phyloP scores from a whole-genome alignment of 2,329 filamentous ascomycete genomes.

The Capronia coronata region DNA sequence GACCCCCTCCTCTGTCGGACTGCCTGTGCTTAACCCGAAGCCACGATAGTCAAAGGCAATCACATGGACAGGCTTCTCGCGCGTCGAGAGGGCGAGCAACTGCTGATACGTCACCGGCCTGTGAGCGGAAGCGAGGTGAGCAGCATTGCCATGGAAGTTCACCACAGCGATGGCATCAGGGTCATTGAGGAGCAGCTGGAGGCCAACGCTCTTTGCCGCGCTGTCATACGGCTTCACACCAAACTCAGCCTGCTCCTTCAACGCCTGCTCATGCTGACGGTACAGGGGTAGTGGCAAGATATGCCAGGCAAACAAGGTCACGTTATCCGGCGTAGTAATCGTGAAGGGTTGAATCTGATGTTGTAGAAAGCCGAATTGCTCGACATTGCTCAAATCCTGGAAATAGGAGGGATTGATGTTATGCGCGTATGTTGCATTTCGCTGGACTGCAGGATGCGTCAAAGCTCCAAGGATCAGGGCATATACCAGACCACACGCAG shows the following conservation, averaged over 20 bases:
- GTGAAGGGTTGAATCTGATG: constrained; percentile 78
- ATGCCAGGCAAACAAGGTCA: constrained; percentile 83
- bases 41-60: constrained; percentile 73
- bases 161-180: constrained; percentile 50
- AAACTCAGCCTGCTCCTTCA: constrained; percentile 42
- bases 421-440: constrained; percentile 79
- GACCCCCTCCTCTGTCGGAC: constrained; percentile 71
- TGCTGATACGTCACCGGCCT: constrained; percentile 72
- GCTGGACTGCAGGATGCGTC: constrained; percentile 65
- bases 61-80: constrained; percentile 60
- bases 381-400: constrained; percentile 47
- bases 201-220: constrained; percentile 45
- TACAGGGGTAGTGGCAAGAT: constrained; percentile 75
- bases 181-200: constrained; percentile 47
- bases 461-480: constrained; percentile 58
- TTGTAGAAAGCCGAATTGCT: constrained; percentile 28
- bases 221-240: constrained; percentile 32
- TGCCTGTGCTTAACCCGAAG: constrained; percentile 59
- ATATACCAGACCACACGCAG: constrained; percentile 59
- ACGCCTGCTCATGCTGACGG: constrained; percentile 55
- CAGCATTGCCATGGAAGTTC: constrained; percentile 64
- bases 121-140: constrained; percentile 71
- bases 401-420: constrained; percentile 66
- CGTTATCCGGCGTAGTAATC: constrained; percentile 65
- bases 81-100: constrained; percentile 63